Base-by-base conservation (phyloP, 257 asterid genomes). In the Plantago major region DNA sequence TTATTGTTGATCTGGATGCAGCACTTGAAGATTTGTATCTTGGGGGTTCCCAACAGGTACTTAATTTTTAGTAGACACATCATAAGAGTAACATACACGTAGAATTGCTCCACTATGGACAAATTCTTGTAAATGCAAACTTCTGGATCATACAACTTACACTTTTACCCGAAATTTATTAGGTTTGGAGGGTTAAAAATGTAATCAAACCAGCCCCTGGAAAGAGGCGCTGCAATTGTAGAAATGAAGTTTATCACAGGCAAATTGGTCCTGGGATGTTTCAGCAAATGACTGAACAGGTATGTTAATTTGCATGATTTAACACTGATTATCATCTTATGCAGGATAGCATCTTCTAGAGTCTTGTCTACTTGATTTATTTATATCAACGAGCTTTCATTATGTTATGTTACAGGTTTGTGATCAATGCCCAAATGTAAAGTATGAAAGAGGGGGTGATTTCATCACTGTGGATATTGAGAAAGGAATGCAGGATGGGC, bases 221-320 rank as follows among this genome's bases (percentile, higher is more conserved):
- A 46, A 93, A 87, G 86, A 87, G 99, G 74, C 88, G 83, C 30
- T 93, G 99, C 78, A 93, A 93, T 71, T 93, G 99, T 81, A 76
- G 96, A 72, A 89, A 93, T 71, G 99, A 93, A 78, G 97, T 93
- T 66, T 87, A 93, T 73, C 99, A 93, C 86, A 87, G 71, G 78
- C 99, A 93, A 87, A 87, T 93, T 72, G 99, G 99, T 57, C 99
- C 96, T 0, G 99, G 99, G 63, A 93, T 93, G 99, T 93, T 83
- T 79, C 99, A 93, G 79, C 99, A 93, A 84, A 89, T 89, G 99
- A 93, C 99, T 7, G 97, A 93, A 76, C 96, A 93, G 94, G 99
- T 87, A 78, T 40, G 38, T 55, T 54, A 3, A 30, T 55, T 56
- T 65, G 18, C 49, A 44, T 11, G 48, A 62, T 56, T 42, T 40